Conservation (phyloP, 2,329 filamentous ascomycete genomes). For the Monilinia laxa region DNA sequence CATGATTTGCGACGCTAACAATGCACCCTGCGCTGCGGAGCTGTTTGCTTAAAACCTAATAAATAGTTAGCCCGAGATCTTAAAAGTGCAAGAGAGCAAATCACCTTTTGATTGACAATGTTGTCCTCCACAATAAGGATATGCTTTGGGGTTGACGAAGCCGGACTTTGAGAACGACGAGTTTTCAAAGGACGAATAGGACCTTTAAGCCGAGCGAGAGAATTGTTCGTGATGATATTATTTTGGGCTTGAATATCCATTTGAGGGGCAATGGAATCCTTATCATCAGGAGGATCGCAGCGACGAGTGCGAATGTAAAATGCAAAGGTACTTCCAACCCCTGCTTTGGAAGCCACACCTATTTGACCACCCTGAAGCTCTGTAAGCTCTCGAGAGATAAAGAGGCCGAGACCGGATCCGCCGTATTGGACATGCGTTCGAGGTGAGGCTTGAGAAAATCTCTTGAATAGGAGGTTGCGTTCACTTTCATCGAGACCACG, state of each 20-base stretch:
- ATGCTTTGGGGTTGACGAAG: slow-evolving; percentile 28
- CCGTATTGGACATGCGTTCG: slow-evolving; percentile 77
- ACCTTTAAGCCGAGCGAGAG: slow-evolving; percentile 17
- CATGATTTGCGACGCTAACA: slow-evolving; percentile 55
- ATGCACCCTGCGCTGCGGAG: slow-evolving; percentile 47
- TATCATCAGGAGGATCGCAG: slow-evolving; percentile 20
- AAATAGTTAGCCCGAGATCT: neutral
- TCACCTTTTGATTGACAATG: slow-evolving; percentile 48
- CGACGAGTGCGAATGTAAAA: slow-evolving; percentile 59
- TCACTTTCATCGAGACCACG: slow-evolving; percentile 70
- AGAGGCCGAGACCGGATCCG: slow-evolving; percentile 74
- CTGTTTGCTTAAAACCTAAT: slow-evolving; percentile 53
- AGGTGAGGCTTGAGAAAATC: slow-evolving; percentile 71
- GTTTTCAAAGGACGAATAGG: neutral
- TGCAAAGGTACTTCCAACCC: slow-evolving; percentile 71
- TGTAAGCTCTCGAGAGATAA: slow-evolving; percentile 76
- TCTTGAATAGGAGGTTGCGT: slow-evolving; percentile 72
- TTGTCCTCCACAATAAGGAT: slow-evolving; percentile 62
- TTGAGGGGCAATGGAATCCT: neutral
- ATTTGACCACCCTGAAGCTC: slow-evolving; percentile 80
- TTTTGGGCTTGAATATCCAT: slow-evolving; percentile 18
- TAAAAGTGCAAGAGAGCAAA: neutral
- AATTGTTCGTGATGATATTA: slow-evolving; percentile 9
- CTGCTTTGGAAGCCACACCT: slow-evolving; percentile 66
- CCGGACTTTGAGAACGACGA: slow-evolving; percentile 11